These are phyloP conservation scores for Globisporangium solare DNA, from an alignment of 352 stramenopile genomes.

Conservation along the genomic window DNA sequence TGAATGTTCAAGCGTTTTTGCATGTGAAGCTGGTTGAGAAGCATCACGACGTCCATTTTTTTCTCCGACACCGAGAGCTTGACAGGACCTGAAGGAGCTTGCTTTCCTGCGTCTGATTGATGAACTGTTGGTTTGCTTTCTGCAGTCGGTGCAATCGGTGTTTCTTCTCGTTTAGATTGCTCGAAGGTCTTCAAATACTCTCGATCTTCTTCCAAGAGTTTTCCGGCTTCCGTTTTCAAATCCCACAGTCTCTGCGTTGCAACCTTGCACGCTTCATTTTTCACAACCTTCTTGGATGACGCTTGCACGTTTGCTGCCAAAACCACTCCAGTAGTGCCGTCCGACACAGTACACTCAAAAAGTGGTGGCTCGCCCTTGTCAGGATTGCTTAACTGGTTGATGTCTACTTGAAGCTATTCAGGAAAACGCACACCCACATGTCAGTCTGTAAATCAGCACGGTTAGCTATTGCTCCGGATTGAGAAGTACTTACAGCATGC, in stretches of 20 bases:
- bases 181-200: slow-evolving; percentile 55
- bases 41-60: slow-evolving; percentile 29
- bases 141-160: slow-evolving; percentile 25
- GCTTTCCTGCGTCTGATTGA: slow-evolving; percentile 43
- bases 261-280: slow-evolving; percentile 60
- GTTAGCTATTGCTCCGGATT: too few species aligned
- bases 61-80: slow-evolving; percentile 42
- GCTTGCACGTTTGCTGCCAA: slow-evolving; percentile 52
- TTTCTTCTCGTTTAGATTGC: slow-evolving; percentile 33
- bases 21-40: slow-evolving; percentile 52
- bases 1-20: slow-evolving; percentile 36
- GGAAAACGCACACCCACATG: not conserved
- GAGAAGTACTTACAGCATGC: slow-evolving; percentile 16
- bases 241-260: slow-evolving; percentile 75
- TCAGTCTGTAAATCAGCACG: too few species aligned
- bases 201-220: slow-evolving; percentile 46
- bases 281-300: slow-evolving; percentile 60
- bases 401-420: slow-evolving; percentile 36
- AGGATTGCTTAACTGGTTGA: slow-evolving; percentile 35
- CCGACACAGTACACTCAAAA: slow-evolving; percentile 52
- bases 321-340: slow-evolving; percentile 30
- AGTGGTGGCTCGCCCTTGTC: slow-evolving; percentile 52
- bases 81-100: not conserved
- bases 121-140: slow-evolving; percentile 27
- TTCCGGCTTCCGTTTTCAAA: slow-evolving; percentile 57